Conservation (phyloP, 2,329 filamentous ascomycete species). For the Xylaria arbuscula region DNA sequence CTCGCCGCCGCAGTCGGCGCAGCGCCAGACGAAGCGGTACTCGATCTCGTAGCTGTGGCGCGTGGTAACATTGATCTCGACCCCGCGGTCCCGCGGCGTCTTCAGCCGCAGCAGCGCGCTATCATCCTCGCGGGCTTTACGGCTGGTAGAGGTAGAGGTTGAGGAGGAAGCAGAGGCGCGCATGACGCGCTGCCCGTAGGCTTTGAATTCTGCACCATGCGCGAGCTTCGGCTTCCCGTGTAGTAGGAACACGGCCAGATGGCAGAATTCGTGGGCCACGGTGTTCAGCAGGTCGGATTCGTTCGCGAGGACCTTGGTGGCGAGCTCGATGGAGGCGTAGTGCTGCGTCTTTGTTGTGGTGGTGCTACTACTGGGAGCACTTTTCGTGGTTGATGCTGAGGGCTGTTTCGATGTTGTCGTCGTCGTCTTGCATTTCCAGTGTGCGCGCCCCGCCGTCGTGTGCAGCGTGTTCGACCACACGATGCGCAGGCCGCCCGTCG, state of each 20-base stretch:
- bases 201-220: slow-evolving; percentile 86
- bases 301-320: slow-evolving; percentile 86
- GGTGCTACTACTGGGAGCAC: slow-evolving; percentile 21
- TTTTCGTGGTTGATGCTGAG: too few species aligned
- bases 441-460: slow-evolving; percentile 80
- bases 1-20: slow-evolving; percentile 73
- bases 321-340: slow-evolving; percentile 84
- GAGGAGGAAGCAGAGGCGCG: slow-evolving; percentile 60
- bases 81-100: slow-evolving; percentile 27
- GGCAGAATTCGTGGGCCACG: slow-evolving; percentile 96
- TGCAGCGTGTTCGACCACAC: slow-evolving; percentile 83
- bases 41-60: slow-evolving; percentile 91
- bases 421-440: slow-evolving; percentile 73
- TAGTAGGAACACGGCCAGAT: slow-evolving; percentile 92
- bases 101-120: neutral
- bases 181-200: slow-evolving; percentile 71
- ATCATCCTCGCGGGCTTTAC: neutral
- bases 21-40: slow-evolving; percentile 92
- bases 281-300: slow-evolving; percentile 85
- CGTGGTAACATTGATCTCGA: slow-evolving; percentile 79
- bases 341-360: slow-evolving; percentile 55
- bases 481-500: slow-evolving; percentile 77
- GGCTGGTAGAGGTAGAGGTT: slow-evolving; percentile 49
- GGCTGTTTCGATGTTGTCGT: slow-evolving; percentile 43
- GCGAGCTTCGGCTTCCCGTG: slow-evolving; percentile 78